A percentile compares a stretch with the other conserved stretches of the same genome.
Evolutionary conservation across 176 grass and related monocot species (phyloP).

Genomic region (Neostapfia colusana): DNA sequence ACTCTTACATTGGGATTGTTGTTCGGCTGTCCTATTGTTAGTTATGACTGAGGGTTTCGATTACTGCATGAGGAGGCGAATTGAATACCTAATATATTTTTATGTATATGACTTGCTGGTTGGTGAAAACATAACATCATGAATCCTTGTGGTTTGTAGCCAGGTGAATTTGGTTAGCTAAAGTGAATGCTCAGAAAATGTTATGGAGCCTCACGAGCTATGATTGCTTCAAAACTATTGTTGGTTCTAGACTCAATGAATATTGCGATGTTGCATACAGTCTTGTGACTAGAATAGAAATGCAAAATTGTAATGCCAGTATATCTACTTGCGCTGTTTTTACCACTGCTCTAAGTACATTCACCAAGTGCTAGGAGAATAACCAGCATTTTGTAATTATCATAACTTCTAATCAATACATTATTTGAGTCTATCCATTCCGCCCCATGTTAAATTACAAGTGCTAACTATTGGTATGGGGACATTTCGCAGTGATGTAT

Average conservation of each 20-base stretch:
- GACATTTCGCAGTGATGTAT: background rate
- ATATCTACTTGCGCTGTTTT: background rate
- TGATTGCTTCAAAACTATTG: background rate
- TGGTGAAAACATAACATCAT: background rate
- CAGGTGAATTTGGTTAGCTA: slow-evolving; percentile 24
- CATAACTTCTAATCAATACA: background rate
- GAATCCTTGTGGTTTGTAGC: slow-evolving; percentile 11
- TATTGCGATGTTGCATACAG: slow-evolving; percentile 4
- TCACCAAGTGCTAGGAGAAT: background rate
- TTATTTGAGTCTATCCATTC: background rate
- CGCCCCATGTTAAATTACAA: background rate
- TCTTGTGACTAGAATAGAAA: background rate
- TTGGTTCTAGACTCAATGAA: background rate
- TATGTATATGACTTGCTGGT: background rate
- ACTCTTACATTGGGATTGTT: background rate
- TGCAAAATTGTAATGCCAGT: background rate
- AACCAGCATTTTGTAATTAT: background rate
- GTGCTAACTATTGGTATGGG: background rate
- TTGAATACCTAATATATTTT: background rate
- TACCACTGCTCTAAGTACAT: background rate
- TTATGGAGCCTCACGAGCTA: slow-evolving; percentile 12
- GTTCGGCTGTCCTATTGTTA: background rate
- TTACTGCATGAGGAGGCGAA: slow-evolving; percentile 2
- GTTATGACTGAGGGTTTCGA: background rate
- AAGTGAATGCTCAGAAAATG: background rate